Conservation (phyloP, 2,329 filamentous ascomycete genomes). For the Fusarium tupiense region DNA sequence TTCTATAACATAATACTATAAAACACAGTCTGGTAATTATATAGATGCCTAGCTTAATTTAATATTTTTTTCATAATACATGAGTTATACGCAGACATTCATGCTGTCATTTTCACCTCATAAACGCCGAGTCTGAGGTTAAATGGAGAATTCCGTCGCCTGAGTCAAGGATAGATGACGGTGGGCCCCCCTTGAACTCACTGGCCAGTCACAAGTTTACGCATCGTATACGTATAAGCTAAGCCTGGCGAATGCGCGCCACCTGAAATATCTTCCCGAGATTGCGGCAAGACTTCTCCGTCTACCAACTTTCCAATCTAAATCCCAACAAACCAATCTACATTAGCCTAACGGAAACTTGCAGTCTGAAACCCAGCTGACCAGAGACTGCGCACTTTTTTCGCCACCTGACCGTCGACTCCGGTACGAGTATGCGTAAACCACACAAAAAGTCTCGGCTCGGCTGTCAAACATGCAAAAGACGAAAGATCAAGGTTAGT, state of each 20-base stretch:
- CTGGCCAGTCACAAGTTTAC: neutral
- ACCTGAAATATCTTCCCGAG: neutral
- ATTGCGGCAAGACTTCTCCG: neutral
- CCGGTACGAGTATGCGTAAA: neutral
- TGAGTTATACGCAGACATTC: too few species aligned
- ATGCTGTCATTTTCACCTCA: fast-evolving
- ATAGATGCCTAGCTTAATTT: too few species aligned
- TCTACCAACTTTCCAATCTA: neutral
- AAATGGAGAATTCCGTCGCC: neutral
- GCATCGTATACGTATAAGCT: neutral
- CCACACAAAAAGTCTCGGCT: neutral
- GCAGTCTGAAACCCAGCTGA: neutral
- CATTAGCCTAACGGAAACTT: neutral
- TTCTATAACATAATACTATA: too few species aligned
- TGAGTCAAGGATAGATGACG: neutral
- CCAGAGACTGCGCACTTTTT: fast-evolving
- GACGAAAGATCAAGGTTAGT: neutral
- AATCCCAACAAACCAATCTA: neutral
- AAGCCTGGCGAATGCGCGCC: neutral
- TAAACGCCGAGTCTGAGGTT: neutral
- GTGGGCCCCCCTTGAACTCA: neutral
- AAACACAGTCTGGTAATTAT: fast-evolving
- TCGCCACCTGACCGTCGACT: fast-evolving
- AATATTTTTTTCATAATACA: too few species aligned
- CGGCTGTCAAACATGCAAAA: neutral